phyloP scores from a whole-genome alignment of 2,329 filamentous ascomycete genomes.

The Emydomyces testavorans region DNA sequence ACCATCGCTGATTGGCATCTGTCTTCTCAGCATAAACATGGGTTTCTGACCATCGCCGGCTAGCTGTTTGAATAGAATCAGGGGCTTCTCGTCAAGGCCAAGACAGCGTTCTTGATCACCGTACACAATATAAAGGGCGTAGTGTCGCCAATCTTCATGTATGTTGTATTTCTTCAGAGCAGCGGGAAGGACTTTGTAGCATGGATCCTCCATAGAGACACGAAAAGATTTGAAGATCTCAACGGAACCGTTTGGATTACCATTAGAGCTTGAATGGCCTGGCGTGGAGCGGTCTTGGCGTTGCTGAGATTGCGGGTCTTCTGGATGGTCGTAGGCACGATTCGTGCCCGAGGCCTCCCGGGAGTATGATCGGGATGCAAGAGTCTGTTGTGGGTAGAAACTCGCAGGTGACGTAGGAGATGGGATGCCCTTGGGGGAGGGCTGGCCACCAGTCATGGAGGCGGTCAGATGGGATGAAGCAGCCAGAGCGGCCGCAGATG shows the following conservation, averaged over 20 bases:
- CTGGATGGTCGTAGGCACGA: constrained; percentile 31
- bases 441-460: constrained; percentile 51
- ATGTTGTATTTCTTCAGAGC: constrained; percentile 98
- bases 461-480: constrained; percentile 54
- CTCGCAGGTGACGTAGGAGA: constrained; percentile 37
- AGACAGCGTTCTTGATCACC: constrained; percentile 95
- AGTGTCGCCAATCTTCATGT: constrained; percentile 93
- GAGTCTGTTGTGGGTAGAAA: constrained; percentile 32
- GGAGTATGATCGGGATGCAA: constrained; percentile 36
- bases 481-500: constrained; percentile 55
- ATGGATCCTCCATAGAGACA: constrained; percentile 95
- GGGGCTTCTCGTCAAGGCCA: constrained; percentile 79
- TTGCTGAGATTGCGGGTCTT: constrained; percentile 26
- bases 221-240: constrained; percentile 99
- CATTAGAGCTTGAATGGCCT: constrained; percentile 11
- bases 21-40: constrained; percentile 90
- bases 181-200: constrained; percentile 90
- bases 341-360: constrained; percentile 22
- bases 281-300: constrained; percentile 24
- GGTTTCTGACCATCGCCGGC: constrained; percentile 96
- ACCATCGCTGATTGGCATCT: constrained; percentile 44
- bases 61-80: constrained; percentile 93
- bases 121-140: constrained; percentile 95
- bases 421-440: constrained; percentile 38
- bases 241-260: constrained; percentile 36